Evolutionary conservation across 352 stramenopile genomes (phyloP), one percentile per base, ranked within the genome.

Genomic region (Plasmopara viticola): DNA sequence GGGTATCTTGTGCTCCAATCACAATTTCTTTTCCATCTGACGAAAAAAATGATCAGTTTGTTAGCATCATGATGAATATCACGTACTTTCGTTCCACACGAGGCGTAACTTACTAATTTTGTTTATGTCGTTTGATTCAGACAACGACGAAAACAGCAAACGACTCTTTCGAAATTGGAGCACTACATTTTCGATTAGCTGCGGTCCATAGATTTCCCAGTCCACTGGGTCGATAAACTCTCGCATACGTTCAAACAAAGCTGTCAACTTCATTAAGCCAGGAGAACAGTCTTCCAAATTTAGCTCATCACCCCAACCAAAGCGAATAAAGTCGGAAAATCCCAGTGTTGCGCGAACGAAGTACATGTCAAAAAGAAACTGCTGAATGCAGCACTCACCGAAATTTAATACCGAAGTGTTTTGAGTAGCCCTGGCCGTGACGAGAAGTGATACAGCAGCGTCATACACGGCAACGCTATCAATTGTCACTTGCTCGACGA

Each of bases 321-420:
- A 95, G 20, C 84, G 84, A 53, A 91, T 74, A 41, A 95, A 95
- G 50, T 90, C 82, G 7, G 77, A 89, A 51, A 90, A 90, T 9
- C 84, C 84, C 18, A 93, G 66, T 12, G 80, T 88, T 12, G 84
- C 79, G 6, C 84, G 84, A 31, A 95, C 78, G 60, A 93, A 95
- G 56, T 95, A 93, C 74, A 95, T 84, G 51, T 95, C 84, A 47
- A 95, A 95, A 7, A 95, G 66, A 51, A 90, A 90, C 63, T 95
- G 84, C 50, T 87, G 69, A 48, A 88, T 77, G 51, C 78, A 91
- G 46, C 68, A 90, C 59, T 95, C 78, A 28, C 84, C 84, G 56
- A 95, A 93, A 43, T 92, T 89, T 28, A 92, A 58, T 28, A 80
- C 60, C 6, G 63, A 70, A 25, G 72, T 66, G 30, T 61, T 71